Percentiles rank a stretch among this genome's conserved stretches.
These are phyloP conservation scores for Sporisorium sorghi DNA, from an alignment of 1,284 basidiomycete genomes.

Conservation along the genomic window DNA sequence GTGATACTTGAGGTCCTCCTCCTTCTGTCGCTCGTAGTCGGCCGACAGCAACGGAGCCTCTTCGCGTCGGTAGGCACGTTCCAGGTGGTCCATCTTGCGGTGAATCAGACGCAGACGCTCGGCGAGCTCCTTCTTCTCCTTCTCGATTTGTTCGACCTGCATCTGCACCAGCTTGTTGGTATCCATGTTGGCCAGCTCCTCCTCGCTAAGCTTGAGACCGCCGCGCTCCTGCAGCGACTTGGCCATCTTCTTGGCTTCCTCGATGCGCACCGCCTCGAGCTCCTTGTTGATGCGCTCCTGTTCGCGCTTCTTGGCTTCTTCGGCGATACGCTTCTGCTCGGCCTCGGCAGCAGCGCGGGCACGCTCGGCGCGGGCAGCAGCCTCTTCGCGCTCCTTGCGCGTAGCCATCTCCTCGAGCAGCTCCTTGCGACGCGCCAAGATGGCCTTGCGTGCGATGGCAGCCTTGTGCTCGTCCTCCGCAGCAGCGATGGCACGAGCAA, in stretches of 20 bases:
- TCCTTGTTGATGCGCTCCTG: slow-evolving; percentile 82
- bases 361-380: slow-evolving; percentile 80
- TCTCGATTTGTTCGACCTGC: slow-evolving; percentile 82
- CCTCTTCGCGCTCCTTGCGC: slow-evolving; percentile 90
- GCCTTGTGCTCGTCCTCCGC: slow-evolving; percentile 67
- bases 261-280: slow-evolving; percentile 82
- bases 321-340: slow-evolving; percentile 77
- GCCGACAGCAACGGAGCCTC: slow-evolving; percentile 86
- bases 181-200: slow-evolving; percentile 82
- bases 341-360: slow-evolving; percentile 74
- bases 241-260: slow-evolving; percentile 90
- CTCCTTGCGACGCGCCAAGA: slow-evolving; percentile 88
- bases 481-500: slow-evolving; percentile 61
- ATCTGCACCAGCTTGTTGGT: slow-evolving; percentile 89
- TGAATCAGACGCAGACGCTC: slow-evolving; percentile 85
- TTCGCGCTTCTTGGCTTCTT: slow-evolving; percentile 80
- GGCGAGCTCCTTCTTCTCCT: slow-evolving; percentile 90
- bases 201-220: slow-evolving; percentile 84
- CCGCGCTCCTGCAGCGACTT: slow-evolving; percentile 86
- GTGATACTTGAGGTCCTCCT: slow-evolving; percentile 78
- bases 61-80: slow-evolving; percentile 94
- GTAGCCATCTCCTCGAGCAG: slow-evolving; percentile 85
- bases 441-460: slow-evolving; percentile 68
- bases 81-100: slow-evolving; percentile 94
- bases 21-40: slow-evolving; percentile 87